phyloP scores from a whole-genome alignment of 1,284 basidiomycete species.

The Volvariella surrecta region DNA sequence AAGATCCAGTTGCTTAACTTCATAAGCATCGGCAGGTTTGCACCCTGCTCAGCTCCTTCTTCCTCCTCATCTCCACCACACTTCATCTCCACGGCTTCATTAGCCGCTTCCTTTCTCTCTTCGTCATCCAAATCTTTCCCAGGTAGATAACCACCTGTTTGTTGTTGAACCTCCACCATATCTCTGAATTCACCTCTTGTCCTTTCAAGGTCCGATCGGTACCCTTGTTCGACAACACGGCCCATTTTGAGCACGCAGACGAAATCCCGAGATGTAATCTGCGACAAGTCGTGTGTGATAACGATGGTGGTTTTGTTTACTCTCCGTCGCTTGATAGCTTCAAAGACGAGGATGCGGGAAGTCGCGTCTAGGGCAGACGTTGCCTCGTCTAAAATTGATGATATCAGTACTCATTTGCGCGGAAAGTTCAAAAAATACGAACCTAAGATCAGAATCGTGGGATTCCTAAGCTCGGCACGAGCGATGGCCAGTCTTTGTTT shows the following conservation, averaged over 20 bases:
- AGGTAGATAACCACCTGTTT: constrained; percentile 41
- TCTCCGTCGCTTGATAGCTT: constrained; percentile 82
- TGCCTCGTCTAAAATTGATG: constrained; percentile 86
- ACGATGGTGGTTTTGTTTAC: constrained; percentile 86
- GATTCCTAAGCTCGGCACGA: constrained; percentile 80
- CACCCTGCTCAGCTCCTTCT: constrained; percentile 11
- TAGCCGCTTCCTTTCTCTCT: constrained; percentile 5
- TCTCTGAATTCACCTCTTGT: constrained; percentile 46
- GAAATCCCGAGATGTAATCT: constrained; percentile 75
- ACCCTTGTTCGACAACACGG: constrained; percentile 83
- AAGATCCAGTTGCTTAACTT: constrained; percentile 69
- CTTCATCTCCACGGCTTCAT: constrained; percentile 29
- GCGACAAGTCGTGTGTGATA: constrained; percentile 92
- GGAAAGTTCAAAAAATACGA: constrained; percentile 4
- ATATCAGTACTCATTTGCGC: no score
- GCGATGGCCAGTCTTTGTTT: constrained; percentile 90
- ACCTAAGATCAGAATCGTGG: constrained; percentile 89
- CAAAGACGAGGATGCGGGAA: constrained; percentile 82
- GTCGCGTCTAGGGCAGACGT: constrained; percentile 92
- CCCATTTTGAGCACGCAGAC: constrained; percentile 89
- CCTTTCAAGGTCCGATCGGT: constrained; percentile 62
- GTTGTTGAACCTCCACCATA: constrained; percentile 43
- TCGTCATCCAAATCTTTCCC: constrained; percentile 29
- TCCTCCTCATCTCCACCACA: constrained; percentile 19
- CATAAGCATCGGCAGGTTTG: constrained; percentile 18